Base-by-base conservation (phyloP, 805 yeast species). In the Allodekkera sacchari region DNA sequence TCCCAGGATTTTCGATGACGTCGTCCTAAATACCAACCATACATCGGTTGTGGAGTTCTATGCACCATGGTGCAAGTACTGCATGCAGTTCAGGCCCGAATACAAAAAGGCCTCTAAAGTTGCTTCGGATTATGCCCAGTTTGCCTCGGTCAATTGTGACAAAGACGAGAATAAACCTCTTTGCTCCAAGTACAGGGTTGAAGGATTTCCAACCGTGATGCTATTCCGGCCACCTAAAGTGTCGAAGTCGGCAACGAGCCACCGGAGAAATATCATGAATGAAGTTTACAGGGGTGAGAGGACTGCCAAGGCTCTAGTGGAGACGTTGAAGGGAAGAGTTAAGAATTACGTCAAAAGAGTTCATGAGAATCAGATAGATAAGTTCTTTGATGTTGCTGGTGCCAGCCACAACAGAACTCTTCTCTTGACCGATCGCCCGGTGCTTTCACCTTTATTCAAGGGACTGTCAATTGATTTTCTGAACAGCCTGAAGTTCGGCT, bases 31-130 rank as follows among this genome's bases (percentile, higher is more conserved):
- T 15, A 66, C 94, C 3, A 85, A 85, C 50, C 81, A 84, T 46
- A 81, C 94, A 2, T 58, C 95, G 2, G 59, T 87, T 13, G 87
- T 85, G 15, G 87, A 87, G 60, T 88, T 88, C 56, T 88, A 81
- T 55, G 96, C 97, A 4, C 96, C 96, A 23, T 88, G 97, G 97
- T 89, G 98, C 63, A 96, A 96, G 5, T 85, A 89, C 56, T 89
- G 98, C 58, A 69, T 77, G 46, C 68, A 74, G 35, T 61, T 89
- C 31, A 71, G 75, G 36, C 77, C 81, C 4, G 74, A 73, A 2
- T 80, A 66, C 54, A 61, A 64, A 30, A 77, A 77, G 48, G 73
- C 78, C 10, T 94, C 83, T 6, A 71, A 70, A 31, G 53, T 59
- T 18, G 60, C 83, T 6, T 68, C 70, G 18, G 72, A 71, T 6